Evolutionary conservation across 2,329 filamentous ascomycete species (phyloP), one percentile per base, ranked within the genome.

Genomic region (Colletotrichum agaves): DNA sequence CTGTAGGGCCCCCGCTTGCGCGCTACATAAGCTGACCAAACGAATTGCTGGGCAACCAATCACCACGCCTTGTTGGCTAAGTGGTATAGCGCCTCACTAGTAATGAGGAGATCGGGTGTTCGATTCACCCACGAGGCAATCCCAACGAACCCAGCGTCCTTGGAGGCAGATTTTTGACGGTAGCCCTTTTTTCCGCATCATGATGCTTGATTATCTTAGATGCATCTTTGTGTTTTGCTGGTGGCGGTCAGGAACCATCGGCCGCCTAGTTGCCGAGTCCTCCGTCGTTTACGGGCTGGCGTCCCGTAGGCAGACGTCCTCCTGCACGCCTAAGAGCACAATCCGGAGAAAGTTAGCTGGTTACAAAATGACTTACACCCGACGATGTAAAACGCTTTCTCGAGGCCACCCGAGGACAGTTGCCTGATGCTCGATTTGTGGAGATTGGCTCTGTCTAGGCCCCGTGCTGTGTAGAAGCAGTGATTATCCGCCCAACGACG

Each of bases 11-110:
- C 0, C 12, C 27, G 19, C 27, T 21, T 13, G 7, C 1, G 3
- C 13, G 33, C 50, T 33, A 57, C 15, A 43, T 41, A 8, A 2
- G 5, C 4, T 5, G 13, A 2, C 7, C 5, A 11, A 15, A 12
- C 6, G 3, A 2, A 4, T 0, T 0, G 0, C 0, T 0, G 0
- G 1, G 6, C 27, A 61, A 39, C 56, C 56, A 53, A 61, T 64
- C 5, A 33, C 17, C 4, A 27, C 8, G 62, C 56, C 56, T 64
- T 60, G 47, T 64, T 64, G 62, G 62, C 62, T 64, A 50, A 64
- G 62, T 64, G 62, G 62, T 64, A 64, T 52, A 64, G 62, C 62
- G 62, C 57, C 62, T 64, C 62, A 64, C 62, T 64, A 64, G 62
- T 64, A 64, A 64, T 64, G 62, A 64, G 62, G 57, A 64, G 62